phyloP scores from a whole-genome alignment of 805 yeast genomes.

The Candida sakaeoensis region DNA sequence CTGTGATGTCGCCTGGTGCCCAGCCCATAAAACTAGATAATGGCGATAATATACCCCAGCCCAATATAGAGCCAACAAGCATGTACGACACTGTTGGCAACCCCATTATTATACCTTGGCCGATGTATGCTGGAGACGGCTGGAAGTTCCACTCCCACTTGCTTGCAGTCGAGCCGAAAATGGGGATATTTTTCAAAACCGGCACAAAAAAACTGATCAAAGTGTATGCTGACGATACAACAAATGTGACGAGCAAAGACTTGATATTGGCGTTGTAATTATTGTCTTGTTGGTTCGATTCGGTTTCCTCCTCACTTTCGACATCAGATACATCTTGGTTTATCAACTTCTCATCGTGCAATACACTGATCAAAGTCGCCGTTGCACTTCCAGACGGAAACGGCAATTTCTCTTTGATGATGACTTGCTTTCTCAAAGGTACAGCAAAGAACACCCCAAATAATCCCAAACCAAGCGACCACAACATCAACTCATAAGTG shows the following conservation, averaged over 20 bases:
- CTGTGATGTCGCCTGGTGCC: constrained; percentile 88
- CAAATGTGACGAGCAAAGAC: constrained; percentile 59
- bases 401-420: constrained; percentile 80
- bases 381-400: constrained; percentile 97
- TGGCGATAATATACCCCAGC: constrained; percentile 93
- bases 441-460: constrained; percentile 96
- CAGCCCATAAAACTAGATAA: constrained; percentile 64
- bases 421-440: constrained; percentile 80
- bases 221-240: constrained; percentile 70
- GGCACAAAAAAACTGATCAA: constrained; percentile 72
- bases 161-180: constrained; percentile 69
- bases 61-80: constrained; percentile 84
- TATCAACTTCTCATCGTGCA: constrained; percentile 64
- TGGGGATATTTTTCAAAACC: constrained; percentile 59
- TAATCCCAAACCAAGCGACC: constrained; percentile 86
- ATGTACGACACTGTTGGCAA: constrained; percentile 84
- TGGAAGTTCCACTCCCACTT: constrained; percentile 81
- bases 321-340: constrained; percentile 23
- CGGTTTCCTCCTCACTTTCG: constrained; percentile 5
- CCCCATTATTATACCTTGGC: constrained; percentile 98
- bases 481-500: constrained; percentile 56
- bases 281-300: not conserved
- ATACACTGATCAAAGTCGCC: constrained; percentile 84
- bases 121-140: constrained; percentile 95
- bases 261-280: constrained; percentile 46